Evolutionary conservation across 768 basidiomycete species (phyloP), one percentile per base, ranked within the genome.

Genomic region (Mycena leptocephala): DNA sequence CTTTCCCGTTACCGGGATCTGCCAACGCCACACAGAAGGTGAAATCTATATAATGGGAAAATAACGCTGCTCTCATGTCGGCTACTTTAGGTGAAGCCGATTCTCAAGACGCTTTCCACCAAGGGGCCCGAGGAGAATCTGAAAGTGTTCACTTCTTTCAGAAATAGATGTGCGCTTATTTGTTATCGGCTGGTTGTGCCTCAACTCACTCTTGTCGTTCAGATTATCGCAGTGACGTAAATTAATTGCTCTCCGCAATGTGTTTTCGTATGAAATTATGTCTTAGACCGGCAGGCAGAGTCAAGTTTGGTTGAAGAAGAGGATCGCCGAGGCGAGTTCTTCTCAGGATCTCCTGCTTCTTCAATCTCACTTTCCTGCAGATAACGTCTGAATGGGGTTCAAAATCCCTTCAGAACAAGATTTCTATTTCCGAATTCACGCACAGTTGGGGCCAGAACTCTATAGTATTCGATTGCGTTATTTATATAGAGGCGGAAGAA

Each of bases 371-470:
- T 76, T 59, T 37, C 77, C 63, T 61, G 61, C 77, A 95, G 95
- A 91, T 94, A 75, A 96, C 95, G 3, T 78, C 85, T 43, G 82
- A 93, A 78, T 91, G 86, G 73, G 95, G 93, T 18, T 89, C 92
- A 5, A 82, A 91, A 51, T 87, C 88, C 37, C 85, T 96, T 62
- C 89, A 86, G 56, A 80, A 89, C 58, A 79, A 83, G 20, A 95
- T 98, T 79, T 89, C 90, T 8, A 83, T 96, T 72, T 85, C 88
- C 30, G 96, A 96, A 83, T 96, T 97, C 79, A 70, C 86, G 62
- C 96, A 97, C 82, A 85, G 91, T 3, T 97, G 96, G 97, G 93
- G 93, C 13, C 97, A 98, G 88, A 93, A 95, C 83, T 90, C 91
- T 65, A 92, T 96, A 75, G 93, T 94, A 81, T 74, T 92, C 82